Conservation (phyloP, 768 basidiomycete species). For the Coprinopsis strossmayeri region DNA sequence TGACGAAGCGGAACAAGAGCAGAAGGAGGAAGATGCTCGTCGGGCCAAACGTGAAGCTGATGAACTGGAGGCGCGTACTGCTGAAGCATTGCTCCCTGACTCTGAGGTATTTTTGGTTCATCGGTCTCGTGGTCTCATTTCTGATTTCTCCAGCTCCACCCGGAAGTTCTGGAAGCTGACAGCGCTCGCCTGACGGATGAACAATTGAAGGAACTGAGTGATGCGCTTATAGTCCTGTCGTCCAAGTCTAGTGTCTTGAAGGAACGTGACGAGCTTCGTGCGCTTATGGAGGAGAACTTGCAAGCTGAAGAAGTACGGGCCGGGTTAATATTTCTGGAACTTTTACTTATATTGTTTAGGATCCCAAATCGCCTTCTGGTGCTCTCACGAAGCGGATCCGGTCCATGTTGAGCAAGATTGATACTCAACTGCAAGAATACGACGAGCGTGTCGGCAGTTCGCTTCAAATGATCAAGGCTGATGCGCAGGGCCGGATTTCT, state of each 20-base stretch:
- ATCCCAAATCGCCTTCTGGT: conserved; percentile 73
- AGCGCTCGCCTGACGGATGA: conserved; percentile 92
- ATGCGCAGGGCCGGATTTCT: conserved; percentile 83
- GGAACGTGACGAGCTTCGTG: conserved; percentile 87
- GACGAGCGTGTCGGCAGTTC: conserved; percentile 82
- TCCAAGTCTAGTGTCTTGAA: conserved; percentile 93
- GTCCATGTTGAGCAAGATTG: conserved; percentile 93
- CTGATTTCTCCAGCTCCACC: conserved; percentile 41
- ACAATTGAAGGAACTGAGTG: conserved; percentile 89
- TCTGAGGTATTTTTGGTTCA: conserved; percentile 52
- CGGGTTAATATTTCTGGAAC: background rate
- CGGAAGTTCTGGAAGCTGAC: conserved; percentile 52
- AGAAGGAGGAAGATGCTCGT: conserved; percentile 89
- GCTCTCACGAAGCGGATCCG: conserved; percentile 95
- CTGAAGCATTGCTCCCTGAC: conserved; percentile 80
- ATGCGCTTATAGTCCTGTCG: conserved; percentile 85
- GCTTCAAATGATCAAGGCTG: conserved; percentile 80
- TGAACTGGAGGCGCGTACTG: conserved; percentile 72
- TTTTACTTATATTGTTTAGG: conserved; percentile 29
- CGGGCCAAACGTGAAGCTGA: conserved; percentile 77
- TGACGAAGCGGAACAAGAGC: conserved; percentile 97
- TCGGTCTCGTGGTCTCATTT: background rate
- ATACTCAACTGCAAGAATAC: conserved; percentile 86
- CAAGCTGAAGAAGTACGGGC: conserved; percentile 71
- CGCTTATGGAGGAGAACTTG: conserved; percentile 91